Evolutionary conservation across 768 basidiomycete genomes (phyloP).

Genomic region (Saitozyma podzolica): DNA sequence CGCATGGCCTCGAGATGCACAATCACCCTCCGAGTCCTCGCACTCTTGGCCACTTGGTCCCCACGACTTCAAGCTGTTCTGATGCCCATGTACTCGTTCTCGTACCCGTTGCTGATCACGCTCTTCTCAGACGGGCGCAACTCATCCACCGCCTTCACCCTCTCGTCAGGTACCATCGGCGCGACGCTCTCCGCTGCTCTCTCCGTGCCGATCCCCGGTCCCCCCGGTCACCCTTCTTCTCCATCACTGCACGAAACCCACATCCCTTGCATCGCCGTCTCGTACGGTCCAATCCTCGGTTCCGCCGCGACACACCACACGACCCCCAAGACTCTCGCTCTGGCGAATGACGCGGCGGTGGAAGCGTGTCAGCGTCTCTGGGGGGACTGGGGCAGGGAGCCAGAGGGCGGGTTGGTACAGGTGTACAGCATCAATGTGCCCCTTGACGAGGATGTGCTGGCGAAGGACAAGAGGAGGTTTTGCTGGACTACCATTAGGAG

Average conservation of each 20-base stretch:
- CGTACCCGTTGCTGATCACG: background rate
- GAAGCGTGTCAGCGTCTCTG: conserved; percentile 73
- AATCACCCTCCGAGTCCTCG: too few species aligned
- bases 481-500: conserved; percentile 62
- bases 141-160: conserved; percentile 72
- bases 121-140: conserved; percentile 50
- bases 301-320: conserved; percentile 56
- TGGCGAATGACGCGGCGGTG: conserved; percentile 70
- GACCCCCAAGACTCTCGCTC: conserved; percentile 61
- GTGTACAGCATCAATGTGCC: conserved; percentile 72
- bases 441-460: conserved; percentile 66
- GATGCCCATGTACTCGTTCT: too few species aligned
- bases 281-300: conserved; percentile 75
- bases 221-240: conserved; percentile 11
- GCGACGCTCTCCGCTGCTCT: conserved; percentile 73
- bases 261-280: conserved; percentile 76
- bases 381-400: conserved; percentile 78
- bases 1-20: too few species aligned
- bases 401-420: conserved; percentile 37
- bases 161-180: conserved; percentile 90
- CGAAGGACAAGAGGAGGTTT: conserved; percentile 64
- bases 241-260: conserved; percentile 13
- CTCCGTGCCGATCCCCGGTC: conserved; percentile 52
- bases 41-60: too few species aligned
- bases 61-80: too few species aligned